Evolutionary conservation across 805 yeast genomes (phyloP).

Genomic region (Candida ipomoeae): DNA sequence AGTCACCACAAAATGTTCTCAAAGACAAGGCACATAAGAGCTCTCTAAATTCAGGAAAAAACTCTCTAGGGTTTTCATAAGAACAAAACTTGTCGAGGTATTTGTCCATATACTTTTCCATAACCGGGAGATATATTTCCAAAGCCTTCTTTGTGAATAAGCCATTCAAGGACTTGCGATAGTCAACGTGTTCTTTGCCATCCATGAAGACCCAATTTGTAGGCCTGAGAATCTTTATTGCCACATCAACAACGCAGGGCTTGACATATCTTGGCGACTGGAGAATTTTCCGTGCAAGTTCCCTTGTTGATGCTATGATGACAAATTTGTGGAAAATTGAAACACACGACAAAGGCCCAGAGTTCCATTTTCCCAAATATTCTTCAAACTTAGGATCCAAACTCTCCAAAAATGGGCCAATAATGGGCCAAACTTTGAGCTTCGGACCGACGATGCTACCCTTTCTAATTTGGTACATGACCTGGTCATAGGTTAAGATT

Average conservation of each 20-base stretch:
- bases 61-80: conserved; percentile 62
- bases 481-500: conserved; percentile 62
- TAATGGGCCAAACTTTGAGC: conserved; percentile 86
- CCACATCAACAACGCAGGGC: conserved; percentile 98
- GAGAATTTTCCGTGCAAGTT: conserved; percentile 18
- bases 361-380: conserved; percentile 88
- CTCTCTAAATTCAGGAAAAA: conserved; percentile 93
- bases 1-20: conserved; percentile 93
- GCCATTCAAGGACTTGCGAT: conserved; percentile 86
- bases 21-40: conserved; percentile 91
- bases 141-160: conserved; percentile 82
- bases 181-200: conserved; percentile 93
- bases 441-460: conserved; percentile 90
- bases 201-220: conserved; percentile 97
- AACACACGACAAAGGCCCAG: conserved; percentile 93
- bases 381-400: conserved; percentile 94
- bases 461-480: conserved; percentile 73
- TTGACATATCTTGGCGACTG: conserved; percentile 78
- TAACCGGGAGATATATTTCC: conserved; percentile 76
- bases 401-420: conserved; percentile 93
- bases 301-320: conserved; percentile 38
- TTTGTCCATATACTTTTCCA: conserved; percentile 78
- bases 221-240: conserved; percentile 88
- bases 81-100: conserved; percentile 69
- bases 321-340: conserved; percentile 98